Percentiles rank a stretch among this genome's conserved stretches.
Conservation (phyloP, 768 basidiomycete species). For the Sistotremastrum suecicum region DNA sequence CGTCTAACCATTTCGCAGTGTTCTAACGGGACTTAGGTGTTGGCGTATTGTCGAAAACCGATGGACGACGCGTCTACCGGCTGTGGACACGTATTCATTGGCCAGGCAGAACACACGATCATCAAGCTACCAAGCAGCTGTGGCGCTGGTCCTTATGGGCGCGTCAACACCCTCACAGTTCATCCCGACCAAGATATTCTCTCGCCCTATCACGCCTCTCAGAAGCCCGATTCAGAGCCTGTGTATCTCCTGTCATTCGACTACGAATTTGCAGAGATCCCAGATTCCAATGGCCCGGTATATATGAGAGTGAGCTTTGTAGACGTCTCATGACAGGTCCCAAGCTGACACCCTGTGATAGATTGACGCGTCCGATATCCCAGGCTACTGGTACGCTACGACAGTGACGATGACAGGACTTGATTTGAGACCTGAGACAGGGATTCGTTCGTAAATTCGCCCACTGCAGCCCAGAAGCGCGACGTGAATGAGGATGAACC, state of each 20-base stretch:
- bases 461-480: background rate
- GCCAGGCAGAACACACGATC: constrained; percentile 2
- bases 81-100: constrained; percentile 2
- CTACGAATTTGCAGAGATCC: constrained; percentile 2
- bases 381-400: background rate
- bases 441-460: background rate
- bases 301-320: background rate
- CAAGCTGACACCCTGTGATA: background rate
- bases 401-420: background rate
- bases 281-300: constrained; percentile 2
- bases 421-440: background rate
- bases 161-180: background rate
- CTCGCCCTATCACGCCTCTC: background rate
- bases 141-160: constrained; percentile 1
- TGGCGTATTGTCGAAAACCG: constrained; percentile 3
- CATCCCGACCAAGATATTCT: background rate
- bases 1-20: background rate
- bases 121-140: constrained; percentile 1
- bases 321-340: background rate
- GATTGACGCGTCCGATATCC: background rate
- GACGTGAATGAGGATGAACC: background rate
- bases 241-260: constrained; percentile 2
- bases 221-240: background rate
- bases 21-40: background rate
- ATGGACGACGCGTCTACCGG: background rate